These are phyloP conservation scores for Aspergillus bridgeri DNA, from an alignment of 495 filamentous ascomycete species.

Conservation along the genomic window DNA sequence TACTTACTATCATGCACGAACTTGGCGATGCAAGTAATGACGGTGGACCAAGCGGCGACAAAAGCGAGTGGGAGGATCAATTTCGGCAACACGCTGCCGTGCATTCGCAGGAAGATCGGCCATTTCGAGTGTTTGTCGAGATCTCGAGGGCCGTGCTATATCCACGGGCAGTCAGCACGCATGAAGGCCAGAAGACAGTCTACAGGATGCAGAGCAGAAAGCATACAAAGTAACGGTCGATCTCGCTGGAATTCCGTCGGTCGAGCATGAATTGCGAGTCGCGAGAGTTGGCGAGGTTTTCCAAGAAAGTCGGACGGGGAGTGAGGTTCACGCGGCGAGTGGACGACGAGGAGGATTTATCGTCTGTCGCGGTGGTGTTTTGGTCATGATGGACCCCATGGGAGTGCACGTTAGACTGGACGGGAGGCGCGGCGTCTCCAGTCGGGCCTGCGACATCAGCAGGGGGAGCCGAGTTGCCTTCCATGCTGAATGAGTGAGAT, in stretches of 20 bases:
- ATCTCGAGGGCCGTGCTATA: conserved; percentile 59
- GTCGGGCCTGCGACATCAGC: conserved; percentile 19
- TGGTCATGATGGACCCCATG: conserved; percentile 20
- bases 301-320: conserved; percentile 38
- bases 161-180: conserved; percentile 10
- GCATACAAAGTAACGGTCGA: conserved; percentile 47
- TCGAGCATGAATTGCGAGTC: conserved; percentile 37
- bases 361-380: conserved; percentile 14
- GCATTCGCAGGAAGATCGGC: conserved; percentile 74
- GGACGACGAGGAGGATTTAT: conserved; percentile 17
- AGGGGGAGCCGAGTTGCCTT: conserved; percentile 9
- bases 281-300: conserved; percentile 34
- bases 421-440: conserved; percentile 25
- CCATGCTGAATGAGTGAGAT: conserved; percentile 1
- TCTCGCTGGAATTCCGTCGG: conserved; percentile 32
- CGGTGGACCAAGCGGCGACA: conserved; percentile 65
- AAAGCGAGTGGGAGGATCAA: conserved; percentile 72
- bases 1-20: conserved; percentile 49
- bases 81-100: conserved; percentile 75
- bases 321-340: conserved; percentile 23
- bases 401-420: conserved; percentile 21
- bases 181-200: background rate
- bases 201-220: background rate
- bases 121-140: conserved; percentile 75
- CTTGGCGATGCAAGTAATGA: conserved; percentile 61